Evolutionary conservation across 768 basidiomycete genomes (phyloP).

Genomic region (Suillus clintonianus): DNA sequence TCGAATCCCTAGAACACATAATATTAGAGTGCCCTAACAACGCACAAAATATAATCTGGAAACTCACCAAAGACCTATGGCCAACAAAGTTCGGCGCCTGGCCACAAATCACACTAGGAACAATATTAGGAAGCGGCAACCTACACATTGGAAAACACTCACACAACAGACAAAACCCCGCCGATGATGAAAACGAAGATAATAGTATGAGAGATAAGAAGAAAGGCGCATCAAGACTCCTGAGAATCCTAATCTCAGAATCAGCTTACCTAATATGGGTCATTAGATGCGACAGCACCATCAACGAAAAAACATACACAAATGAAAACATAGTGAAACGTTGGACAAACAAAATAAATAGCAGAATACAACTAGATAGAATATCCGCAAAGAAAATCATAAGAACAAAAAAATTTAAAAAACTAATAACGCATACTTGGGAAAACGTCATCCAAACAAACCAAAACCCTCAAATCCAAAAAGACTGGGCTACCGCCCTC

Average conservation of each 20-base stretch:
- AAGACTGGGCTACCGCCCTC: background rate
- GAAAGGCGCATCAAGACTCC: background rate
- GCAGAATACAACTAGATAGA: background rate
- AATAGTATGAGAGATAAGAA: background rate
- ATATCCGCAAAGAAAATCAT: background rate
- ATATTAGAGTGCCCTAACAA: background rate
- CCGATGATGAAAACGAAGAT: background rate
- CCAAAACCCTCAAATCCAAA: background rate
- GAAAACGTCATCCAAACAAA: background rate
- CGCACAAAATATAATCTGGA: background rate
- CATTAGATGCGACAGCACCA: background rate
- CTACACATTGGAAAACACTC: background rate
- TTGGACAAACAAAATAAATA: background rate
- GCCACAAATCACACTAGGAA: background rate
- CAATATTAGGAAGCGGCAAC: background rate
- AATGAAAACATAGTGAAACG: background rate
- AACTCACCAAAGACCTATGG: background rate
- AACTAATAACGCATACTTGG: background rate
- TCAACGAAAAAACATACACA: background rate
- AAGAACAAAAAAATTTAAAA: background rate
- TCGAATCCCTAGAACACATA: background rate
- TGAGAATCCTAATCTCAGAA: background rate
- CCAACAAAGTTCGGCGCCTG: background rate
- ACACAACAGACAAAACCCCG: background rate
- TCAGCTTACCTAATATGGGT: background rate